These are phyloP conservation scores for Suhomyces sp. DNA, from an alignment of 805 yeast species.

Conservation along the genomic window DNA sequence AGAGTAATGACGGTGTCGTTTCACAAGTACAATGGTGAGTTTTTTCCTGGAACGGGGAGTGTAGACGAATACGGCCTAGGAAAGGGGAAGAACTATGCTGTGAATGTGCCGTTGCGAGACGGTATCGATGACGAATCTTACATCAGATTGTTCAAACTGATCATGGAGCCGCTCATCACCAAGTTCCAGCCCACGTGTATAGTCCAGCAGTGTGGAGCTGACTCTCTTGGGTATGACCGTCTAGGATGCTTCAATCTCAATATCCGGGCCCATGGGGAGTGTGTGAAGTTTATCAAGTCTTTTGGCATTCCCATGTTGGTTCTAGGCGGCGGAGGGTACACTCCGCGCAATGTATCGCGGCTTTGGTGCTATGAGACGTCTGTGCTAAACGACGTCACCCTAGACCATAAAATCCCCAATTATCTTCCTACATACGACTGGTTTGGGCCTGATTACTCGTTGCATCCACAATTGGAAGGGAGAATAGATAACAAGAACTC, in stretches of 20 bases:
- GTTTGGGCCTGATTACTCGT: slow-evolving; percentile 87
- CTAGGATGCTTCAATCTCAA: slow-evolving; percentile 91
- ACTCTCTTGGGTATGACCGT: slow-evolving; percentile 88
- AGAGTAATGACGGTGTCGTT: slow-evolving; percentile 95
- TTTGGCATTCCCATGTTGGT: slow-evolving; percentile 90
- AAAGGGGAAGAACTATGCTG: slow-evolving; percentile 80
- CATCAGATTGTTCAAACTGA: slow-evolving; percentile 69
- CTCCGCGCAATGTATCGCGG: slow-evolving; percentile 91
- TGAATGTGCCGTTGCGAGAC: slow-evolving; percentile 90
- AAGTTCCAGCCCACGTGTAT: slow-evolving; percentile 92
- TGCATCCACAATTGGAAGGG: slow-evolving; percentile 67
- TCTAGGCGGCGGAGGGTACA: slow-evolving; percentile 97
- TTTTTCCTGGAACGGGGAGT: slow-evolving; percentile 96
- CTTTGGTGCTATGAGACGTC: slow-evolving; percentile 96
- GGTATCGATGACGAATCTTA: slow-evolving; percentile 95
- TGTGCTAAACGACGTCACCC: slow-evolving; percentile 59
- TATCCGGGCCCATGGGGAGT: slow-evolving; percentile 92
- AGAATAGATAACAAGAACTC: slow-evolving; percentile 79
- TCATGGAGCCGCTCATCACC: slow-evolving; percentile 85
- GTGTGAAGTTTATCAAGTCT: slow-evolving; percentile 84
- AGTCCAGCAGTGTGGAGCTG: slow-evolving; percentile 97
- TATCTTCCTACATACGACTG: slow-evolving; percentile 72
- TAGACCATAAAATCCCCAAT: slow-evolving; percentile 52
- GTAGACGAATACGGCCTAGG: slow-evolving; percentile 87
- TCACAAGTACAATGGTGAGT: slow-evolving; percentile 91